Base-by-base conservation (phyloP, 2,329 filamentous ascomycete species). In the Penicillium sp. region DNA sequence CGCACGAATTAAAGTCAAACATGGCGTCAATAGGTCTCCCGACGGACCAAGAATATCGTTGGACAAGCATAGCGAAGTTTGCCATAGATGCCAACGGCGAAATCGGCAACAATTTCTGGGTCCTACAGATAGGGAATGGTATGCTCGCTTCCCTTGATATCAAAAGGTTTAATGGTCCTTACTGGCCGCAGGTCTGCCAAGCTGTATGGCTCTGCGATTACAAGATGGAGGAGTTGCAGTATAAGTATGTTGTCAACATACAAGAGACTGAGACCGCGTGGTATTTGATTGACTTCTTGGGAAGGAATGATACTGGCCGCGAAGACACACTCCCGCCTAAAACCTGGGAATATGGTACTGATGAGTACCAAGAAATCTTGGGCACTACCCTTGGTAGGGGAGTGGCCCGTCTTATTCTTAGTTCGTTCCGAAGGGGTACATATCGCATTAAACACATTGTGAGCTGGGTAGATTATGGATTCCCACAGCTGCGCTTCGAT, bases 321-420 rank as follows among this genome's bases (percentile, higher is more conserved):
- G n/a, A n/a, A 14, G 24, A 42, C 2, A 2, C 22, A 5, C 6
- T 10, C 11, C 5, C 5, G 13, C 8, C 13, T 5, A 14, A 39
- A 14, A 13, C 13, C 16, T 52, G 43, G 49, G 5, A 4, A 3
- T 42, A 46, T 2, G 49, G 22, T 21, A 40, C 49, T 9, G 11
- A 14, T 8, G 49, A 47, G 24, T 52, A 52, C 14, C 34, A 52
- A 34, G 49, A 52, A 16, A 24, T 52, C 1, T 11, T 52, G 6
- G 49, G 49, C 3, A 52, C 49, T 4, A 39, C 39, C 13, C 22
- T 52, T 18, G 49, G 43, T 11, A 40, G 43, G 34, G 42, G 31
- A 1, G 49, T 52, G 6, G 49, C 49, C 18, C 49, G 49, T 24
- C 13, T 52, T 18, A 36, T 52, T 16, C 43, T 52, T 3, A 27